These are phyloP conservation scores for Colletotrichum gloeosporioides DNA, from an alignment of 2,329 filamentous ascomycete species.

Conservation along the genomic window DNA sequence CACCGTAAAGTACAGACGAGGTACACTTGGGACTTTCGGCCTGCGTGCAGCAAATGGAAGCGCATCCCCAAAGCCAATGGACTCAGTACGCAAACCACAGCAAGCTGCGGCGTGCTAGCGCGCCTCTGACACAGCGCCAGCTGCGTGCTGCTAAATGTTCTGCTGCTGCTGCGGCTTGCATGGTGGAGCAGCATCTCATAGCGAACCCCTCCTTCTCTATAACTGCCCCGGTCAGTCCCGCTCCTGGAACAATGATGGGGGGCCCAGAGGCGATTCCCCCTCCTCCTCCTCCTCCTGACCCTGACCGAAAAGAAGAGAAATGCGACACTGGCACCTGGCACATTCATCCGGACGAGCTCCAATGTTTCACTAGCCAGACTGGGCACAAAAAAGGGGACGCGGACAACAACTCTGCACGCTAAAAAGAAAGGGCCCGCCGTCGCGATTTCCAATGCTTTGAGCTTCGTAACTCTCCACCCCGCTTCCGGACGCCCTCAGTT, in stretches of 20 bases:
- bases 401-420: slow-evolving; percentile 14
- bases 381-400: slow-evolving; percentile 16
- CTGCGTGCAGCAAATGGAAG: background rate
- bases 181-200: background rate
- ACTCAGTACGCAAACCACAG: background rate
- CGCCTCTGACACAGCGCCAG: background rate
- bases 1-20: slow-evolving; percentile 3
- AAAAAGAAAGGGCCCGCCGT: slow-evolving; percentile 21
- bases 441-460: slow-evolving; percentile 17
- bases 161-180: slow-evolving; percentile 9
- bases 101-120: background rate
- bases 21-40: background rate
- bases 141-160: background rate
- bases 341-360: background rate
- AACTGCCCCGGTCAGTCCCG: slow-evolving; percentile 13
- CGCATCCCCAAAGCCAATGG: background rate
- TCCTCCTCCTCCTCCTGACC: slow-evolving; percentile 3
- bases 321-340: slow-evolving; percentile 13
- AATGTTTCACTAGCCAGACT: slow-evolving; percentile 20
- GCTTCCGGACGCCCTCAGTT: slow-evolving; percentile 13
- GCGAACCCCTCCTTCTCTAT: slow-evolving; percentile 9
- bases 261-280: background rate
- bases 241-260: background rate
- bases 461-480: slow-evolving; percentile 20
- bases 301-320: slow-evolving; percentile 1